phyloP scores from a whole-genome alignment of 192 early-diverging fungal genomes.

The Podochytrium sp. region DNA sequence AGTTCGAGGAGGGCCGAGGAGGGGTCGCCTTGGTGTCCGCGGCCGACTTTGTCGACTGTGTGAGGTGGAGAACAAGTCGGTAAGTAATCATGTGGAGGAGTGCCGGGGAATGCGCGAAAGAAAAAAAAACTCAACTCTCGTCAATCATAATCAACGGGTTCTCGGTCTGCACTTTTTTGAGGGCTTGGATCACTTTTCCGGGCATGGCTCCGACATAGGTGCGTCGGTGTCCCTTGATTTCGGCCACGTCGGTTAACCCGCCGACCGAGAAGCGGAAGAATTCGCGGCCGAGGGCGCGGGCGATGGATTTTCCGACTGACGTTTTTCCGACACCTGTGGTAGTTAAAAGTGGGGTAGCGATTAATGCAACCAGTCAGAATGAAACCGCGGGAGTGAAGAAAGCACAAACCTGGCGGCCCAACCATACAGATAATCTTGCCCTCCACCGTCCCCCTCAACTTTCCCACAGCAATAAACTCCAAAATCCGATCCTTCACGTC shows the following conservation, averaged over 20 bases:
- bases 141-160: slow-evolving; percentile 98
- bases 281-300: slow-evolving; percentile 90
- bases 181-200: slow-evolving; percentile 98
- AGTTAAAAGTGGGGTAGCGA: no score
- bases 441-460: slow-evolving; percentile 92
- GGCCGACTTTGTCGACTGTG: slow-evolving; percentile 92
- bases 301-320: slow-evolving; percentile 97
- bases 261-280: slow-evolving; percentile 98
- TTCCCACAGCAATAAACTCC: slow-evolving; percentile 99
- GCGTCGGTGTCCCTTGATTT: slow-evolving; percentile 98
- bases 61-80: background rate
- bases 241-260: slow-evolving; percentile 96
- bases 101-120: no score
- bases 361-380: no score
- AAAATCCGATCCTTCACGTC: slow-evolving; percentile 99
- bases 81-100: no score
- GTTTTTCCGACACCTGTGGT: slow-evolving; percentile 88
- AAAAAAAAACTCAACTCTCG: slow-evolving; percentile 59
- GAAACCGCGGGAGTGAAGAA: slow-evolving; percentile 66
- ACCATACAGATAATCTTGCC: slow-evolving; percentile 98
- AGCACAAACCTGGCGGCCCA: slow-evolving; percentile 86
- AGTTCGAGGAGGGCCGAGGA: slow-evolving; percentile 95
- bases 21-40: slow-evolving; percentile 97
- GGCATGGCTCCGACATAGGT: slow-evolving; percentile 99
- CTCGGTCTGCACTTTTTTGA: slow-evolving; percentile 98